Evolutionary conservation across 2,329 filamentous ascomycete genomes (phyloP).

Genomic region (Fusarium mangiferae): DNA sequence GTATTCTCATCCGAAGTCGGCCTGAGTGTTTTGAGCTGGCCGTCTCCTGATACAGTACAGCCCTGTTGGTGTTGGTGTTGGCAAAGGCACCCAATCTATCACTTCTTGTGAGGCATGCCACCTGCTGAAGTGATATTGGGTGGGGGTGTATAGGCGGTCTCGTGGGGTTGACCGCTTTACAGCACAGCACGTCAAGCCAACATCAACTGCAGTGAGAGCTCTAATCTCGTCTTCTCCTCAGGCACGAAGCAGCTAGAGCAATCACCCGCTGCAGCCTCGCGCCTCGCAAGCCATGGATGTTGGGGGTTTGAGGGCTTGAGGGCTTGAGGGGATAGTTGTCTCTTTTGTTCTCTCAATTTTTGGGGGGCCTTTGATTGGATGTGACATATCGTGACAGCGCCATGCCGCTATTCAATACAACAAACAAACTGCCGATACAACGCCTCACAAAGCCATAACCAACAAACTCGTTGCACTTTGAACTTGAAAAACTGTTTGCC

Average conservation of each 20-base stretch:
- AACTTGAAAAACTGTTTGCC: neutral
- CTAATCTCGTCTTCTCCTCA: slow-evolving; percentile 6
- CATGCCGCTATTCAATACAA: slow-evolving; percentile 10
- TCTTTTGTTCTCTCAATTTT: slow-evolving; percentile 28
- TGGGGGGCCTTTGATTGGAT: slow-evolving; percentile 11
- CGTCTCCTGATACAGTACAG: slow-evolving; percentile 20
- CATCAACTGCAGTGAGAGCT: neutral
- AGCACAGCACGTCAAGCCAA: neutral
- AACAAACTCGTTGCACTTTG: neutral
- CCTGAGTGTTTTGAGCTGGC: neutral
- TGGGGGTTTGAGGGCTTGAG: neutral
- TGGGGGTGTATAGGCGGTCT: slow-evolving; percentile 21
- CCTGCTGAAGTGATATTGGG: slow-evolving; percentile 11
- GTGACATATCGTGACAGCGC: slow-evolving; percentile 12
- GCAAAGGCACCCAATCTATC: slow-evolving; percentile 6
- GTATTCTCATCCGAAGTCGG: slow-evolving; percentile 6
- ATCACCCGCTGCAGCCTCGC: slow-evolving; percentile 21
- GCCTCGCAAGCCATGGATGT: slow-evolving; percentile 15
- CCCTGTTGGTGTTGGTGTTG: neutral
- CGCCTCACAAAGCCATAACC: neutral
- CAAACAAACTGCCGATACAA: slow-evolving; percentile 19
- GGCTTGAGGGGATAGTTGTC: slow-evolving; percentile 15
- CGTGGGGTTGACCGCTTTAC: slow-evolving; percentile 14
- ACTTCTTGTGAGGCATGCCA: slow-evolving; percentile 26
- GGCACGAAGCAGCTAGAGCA: slow-evolving; percentile 16